phyloP scores from a whole-genome alignment of 1,139 yeast genomes.

The Candida tunisiensis region DNA sequence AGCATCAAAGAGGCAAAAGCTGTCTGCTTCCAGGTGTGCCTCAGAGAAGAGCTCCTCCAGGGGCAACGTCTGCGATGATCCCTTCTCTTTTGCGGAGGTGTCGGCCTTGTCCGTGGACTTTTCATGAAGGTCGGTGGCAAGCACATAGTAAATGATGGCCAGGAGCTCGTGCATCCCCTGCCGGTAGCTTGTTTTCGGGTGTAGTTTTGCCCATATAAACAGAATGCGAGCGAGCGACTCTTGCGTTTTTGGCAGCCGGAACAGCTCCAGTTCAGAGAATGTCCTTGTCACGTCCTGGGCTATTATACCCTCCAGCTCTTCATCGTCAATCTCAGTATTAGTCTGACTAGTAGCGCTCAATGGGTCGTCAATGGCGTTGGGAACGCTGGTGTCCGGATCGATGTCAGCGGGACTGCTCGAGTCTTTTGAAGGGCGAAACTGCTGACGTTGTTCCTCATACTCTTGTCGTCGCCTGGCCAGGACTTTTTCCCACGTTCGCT shows the following conservation, averaged over 20 bases:
- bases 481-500: no score
- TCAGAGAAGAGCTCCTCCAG: no score
- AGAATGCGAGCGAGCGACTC: conserved; percentile 29
- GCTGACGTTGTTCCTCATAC: no score
- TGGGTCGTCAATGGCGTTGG: no score
- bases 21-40: conserved; percentile 14
- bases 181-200: conserved; percentile 33
- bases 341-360: no score
- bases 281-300: conserved; percentile 34
- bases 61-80: no score
- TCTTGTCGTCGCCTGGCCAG: no score
- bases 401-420: no score
- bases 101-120: neutral
- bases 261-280: conserved; percentile 40
- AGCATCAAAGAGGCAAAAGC: conserved; percentile 15
- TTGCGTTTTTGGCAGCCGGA: conserved; percentile 16
- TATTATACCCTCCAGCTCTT: conserved; percentile 4
- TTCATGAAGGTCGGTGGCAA: conserved; percentile 10
- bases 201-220: conserved; percentile 35
- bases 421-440: no score
- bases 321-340: no score
- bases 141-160: conserved; percentile 26
- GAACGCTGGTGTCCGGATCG: no score
- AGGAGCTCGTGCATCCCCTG: conserved; percentile 50
- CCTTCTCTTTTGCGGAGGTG: neutral